Conservation (phyloP, 2,329 filamentous ascomycete genomes). For the Fusarium liriodendri region DNA sequence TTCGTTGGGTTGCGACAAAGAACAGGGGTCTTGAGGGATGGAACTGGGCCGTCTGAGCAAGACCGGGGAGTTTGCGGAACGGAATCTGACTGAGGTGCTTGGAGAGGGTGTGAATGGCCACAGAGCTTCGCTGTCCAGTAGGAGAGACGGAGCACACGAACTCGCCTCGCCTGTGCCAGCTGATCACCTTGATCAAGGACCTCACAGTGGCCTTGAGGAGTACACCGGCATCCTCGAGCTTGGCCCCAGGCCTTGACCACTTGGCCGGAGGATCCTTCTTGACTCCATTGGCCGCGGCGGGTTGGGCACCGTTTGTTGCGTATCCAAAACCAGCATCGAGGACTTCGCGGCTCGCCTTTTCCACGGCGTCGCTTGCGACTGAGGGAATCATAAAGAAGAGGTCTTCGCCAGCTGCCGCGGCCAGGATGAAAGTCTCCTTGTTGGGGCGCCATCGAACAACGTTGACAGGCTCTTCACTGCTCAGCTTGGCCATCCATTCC, state of each 20-base stretch:
- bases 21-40: slow-evolving; percentile 93
- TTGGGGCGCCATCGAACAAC: slow-evolving; percentile 90
- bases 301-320: slow-evolving; percentile 74
- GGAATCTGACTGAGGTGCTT: slow-evolving; percentile 96
- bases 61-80: slow-evolving; percentile 81
- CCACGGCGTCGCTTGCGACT: slow-evolving; percentile 77
- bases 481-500: slow-evolving; percentile 85
- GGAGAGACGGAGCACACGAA: slow-evolving; percentile 95
- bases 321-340: slow-evolving; percentile 94
- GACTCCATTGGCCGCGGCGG: slow-evolving; percentile 62
- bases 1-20: slow-evolving; percentile 95
- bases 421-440: slow-evolving; percentile 82
- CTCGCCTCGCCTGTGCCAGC: slow-evolving; percentile 94
- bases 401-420: slow-evolving; percentile 85
- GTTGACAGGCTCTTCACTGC: slow-evolving; percentile 83
- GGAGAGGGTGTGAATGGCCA: slow-evolving; percentile 93
- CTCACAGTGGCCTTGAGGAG: slow-evolving; percentile 84
- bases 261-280: slow-evolving; percentile 82
- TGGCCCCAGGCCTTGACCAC: slow-evolving; percentile 83
- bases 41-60: slow-evolving; percentile 90
- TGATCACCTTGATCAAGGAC: slow-evolving; percentile 85
- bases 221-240: slow-evolving; percentile 81
- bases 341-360: slow-evolving; percentile 78
- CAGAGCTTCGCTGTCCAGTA: slow-evolving; percentile 78
- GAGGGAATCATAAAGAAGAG: slow-evolving; percentile 86